Conservation (phyloP, 164 flowering plant species). For the Magnolia officinalis region DNA sequence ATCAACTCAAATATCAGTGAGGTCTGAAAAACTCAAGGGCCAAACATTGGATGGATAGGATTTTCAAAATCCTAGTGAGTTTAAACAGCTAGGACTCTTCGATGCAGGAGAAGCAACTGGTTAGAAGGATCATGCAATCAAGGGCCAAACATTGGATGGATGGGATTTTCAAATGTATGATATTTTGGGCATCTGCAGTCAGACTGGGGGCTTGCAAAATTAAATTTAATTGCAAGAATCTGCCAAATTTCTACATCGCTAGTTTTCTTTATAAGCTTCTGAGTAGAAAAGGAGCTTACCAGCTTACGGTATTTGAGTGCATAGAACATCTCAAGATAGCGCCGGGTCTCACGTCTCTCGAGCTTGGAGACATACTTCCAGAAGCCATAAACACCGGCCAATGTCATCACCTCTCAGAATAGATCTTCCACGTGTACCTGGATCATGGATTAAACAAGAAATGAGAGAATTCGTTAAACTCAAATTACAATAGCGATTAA, state of each 20-base stretch:
- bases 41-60: too few species aligned
- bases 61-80: too few species aligned
- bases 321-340: conserved; percentile 95
- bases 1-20: too few species aligned
- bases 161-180: too few species aligned
- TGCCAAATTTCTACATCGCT: background rate
- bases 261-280: background rate
- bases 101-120: too few species aligned
- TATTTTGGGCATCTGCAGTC: too few species aligned
- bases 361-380: conserved; percentile 93
- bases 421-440: conserved; percentile 94
- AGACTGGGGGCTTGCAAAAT: too few species aligned
- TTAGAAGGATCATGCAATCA: too few species aligned
- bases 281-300: conserved; percentile 38
- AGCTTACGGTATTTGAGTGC: conserved; percentile 79
- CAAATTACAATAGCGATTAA: background rate
- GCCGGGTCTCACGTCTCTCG: conserved; percentile 81
- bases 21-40: too few species aligned
- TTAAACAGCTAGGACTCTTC: too few species aligned
- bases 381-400: conserved; percentile 92
- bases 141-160: too few species aligned
- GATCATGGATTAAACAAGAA: background rate
- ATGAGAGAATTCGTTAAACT: background rate
- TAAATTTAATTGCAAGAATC: background rate
- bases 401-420: conserved; percentile 80